Base-by-base conservation (phyloP, 495 filamentous ascomycete genomes). In the Friedmanniomyces endolithicus region DNA sequence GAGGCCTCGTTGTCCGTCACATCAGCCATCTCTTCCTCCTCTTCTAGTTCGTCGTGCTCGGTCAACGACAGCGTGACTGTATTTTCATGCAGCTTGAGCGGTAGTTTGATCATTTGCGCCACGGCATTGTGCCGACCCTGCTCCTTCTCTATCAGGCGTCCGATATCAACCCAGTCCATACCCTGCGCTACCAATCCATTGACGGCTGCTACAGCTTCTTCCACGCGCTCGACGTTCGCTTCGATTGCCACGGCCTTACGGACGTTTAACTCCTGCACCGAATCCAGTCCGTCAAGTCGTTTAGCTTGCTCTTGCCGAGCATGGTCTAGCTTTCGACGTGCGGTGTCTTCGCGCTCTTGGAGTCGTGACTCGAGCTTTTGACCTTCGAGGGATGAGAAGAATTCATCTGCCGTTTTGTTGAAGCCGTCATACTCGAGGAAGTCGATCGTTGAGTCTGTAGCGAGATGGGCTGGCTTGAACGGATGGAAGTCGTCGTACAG, bases 401-500 rank as follows among this genome's bases (percentile, higher is more conserved):
- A 98, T 58, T 94, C 86, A 62, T 98, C 92, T 0, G 94, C 88
- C 0, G 89, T 92, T 52, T 84, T 86, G 66, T 95, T 95, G 74
- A 88, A 94, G 50, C 83, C 83, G 1, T 87, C 78, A 61, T 87
- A 88, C 51, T 84, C 75, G 9, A 96, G 63, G 16, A 94, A 80
- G 4, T 77, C 77, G 23, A 79, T 72, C 0, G 71, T 68, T 3
- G 81, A 71, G 53, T 84, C 81, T 11, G 80, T 72, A 56, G 82
- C 82, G 60, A 94, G 88, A 62, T 98, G 92, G 27, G 76, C 75
- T 0, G 92, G 92, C 43, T 82, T 74, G 70, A 96, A 98, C 0
- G 92, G 92, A 63, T 96, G 90, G 64, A 95, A 96, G 58, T 98
- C 92, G 49, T 95, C 86, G 61, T 97, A 98, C 11, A 94, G 67